Base-by-base conservation (phyloP, 73 alveolate species). In the Uronychia setigera region DNA sequence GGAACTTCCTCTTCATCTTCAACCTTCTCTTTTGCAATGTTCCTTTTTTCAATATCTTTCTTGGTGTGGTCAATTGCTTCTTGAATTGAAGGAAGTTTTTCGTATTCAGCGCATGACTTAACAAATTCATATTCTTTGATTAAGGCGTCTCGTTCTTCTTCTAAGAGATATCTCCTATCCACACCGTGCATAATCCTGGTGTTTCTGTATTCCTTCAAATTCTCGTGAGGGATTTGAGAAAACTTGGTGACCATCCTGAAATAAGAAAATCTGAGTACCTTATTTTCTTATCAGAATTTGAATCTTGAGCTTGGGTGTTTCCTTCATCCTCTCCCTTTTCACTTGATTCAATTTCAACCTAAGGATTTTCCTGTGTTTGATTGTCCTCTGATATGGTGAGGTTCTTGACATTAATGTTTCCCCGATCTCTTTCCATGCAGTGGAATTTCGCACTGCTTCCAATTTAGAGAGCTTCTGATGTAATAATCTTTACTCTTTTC, bases 1-100 rank as follows among this genome's bases (percentile, higher is more conserved):
- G 59, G 57, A 35, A 28, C 32, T 27, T 75, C 85, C 81, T 80
- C 35, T 35, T 30, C 82, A 80, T 76, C 84, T 59, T 34, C 78
- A 28, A 59, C 30, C 67, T 58, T 88, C 5, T 76, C 84, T 0
- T 35, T 74, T 33, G 25, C 29, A 31, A 1, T 82, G 26, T 81
- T 58, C 33, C 76, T 30, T 31, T 85, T 78, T 5, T 82, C 79
- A 35, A 84, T 57, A 33, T 80, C 86, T 31, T 86, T 77, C 31
- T 30, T 27, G 29, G 79, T 57, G 76, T 74, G 84, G 59, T 84
- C 79, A 11, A 86, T 79, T 0, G 92, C 91, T 80, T 90, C 91
- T 31, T 58, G 31, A 13, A 87, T 77, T 27, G 33, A 84, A 11
- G 90, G 92, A 35, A 78, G 29, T 76, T 67, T 59, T 35, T 86